Conservation (phyloP, 768 basidiomycete species). For the Termitomyces sp. region DNA sequence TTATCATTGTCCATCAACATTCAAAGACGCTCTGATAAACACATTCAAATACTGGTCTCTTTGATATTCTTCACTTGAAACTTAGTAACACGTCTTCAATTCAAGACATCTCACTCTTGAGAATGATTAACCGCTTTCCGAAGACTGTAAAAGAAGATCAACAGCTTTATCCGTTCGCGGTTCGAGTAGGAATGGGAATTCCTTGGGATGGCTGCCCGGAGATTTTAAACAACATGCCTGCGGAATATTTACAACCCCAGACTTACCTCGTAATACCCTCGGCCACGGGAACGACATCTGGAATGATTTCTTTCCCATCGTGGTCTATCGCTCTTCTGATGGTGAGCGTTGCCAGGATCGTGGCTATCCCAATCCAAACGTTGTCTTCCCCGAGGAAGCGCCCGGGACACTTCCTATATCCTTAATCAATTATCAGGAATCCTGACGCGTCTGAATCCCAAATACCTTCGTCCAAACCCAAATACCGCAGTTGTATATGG, state of each 20-base stretch:
- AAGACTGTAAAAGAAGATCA: background rate
- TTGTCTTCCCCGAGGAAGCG: conserved; percentile 36
- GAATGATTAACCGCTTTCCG: no score
- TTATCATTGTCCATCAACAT: no score
- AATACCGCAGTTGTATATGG: conserved; percentile 14
- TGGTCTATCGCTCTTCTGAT: conserved; percentile 29
- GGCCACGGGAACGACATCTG: conserved; percentile 8
- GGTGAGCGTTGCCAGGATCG: conserved; percentile 23
- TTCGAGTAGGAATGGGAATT: background rate
- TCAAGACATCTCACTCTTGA: no score
- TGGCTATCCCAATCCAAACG: conserved; percentile 21
- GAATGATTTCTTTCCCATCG: conserved; percentile 29
- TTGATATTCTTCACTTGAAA: no score
- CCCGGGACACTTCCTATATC: conserved; percentile 30
- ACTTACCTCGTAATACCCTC: conserved; percentile 3
- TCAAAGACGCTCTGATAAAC: no score
- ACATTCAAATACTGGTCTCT: no score
- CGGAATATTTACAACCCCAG: background rate
- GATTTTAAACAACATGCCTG: background rate
- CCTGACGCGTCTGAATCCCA: background rate
- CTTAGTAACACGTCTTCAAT: no score
- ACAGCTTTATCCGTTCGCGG: background rate
- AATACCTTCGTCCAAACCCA: conserved; percentile 22
- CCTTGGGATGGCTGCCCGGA: background rate
- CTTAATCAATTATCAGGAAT: background rate